Evolutionary conservation across 768 basidiomycete species (phyloP).

Genomic region (Saitozyma podzolica): DNA sequence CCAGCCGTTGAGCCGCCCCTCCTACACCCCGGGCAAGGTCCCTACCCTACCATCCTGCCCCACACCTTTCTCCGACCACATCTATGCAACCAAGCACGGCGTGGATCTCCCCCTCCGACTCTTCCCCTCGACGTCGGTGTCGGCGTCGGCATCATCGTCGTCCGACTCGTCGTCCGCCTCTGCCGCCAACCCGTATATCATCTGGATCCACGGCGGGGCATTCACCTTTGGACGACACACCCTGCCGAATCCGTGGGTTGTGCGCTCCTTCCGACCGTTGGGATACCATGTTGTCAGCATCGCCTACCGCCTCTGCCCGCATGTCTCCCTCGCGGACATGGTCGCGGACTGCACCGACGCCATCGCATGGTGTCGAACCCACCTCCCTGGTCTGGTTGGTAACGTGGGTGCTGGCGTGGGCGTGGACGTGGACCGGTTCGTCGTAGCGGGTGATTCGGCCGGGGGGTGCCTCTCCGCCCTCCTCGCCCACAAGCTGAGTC

Average conservation of each 20-base stretch:
- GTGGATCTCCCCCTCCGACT: conserved; percentile 15
- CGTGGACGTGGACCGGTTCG: conserved; percentile 7
- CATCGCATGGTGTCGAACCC: conserved; percentile 9
- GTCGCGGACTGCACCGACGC: conserved; percentile 16
- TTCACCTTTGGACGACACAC: conserved; percentile 11
- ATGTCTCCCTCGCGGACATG: conserved; percentile 10
- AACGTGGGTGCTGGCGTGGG: neutral
- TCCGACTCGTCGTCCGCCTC: too few species aligned
- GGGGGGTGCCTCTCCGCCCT: conserved; percentile 14
- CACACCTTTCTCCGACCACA: conserved; percentile 11
- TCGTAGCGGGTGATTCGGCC: conserved; percentile 17
- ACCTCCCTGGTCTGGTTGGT: conserved; percentile 4
- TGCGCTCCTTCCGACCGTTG: conserved; percentile 7
- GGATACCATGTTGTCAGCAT: conserved; percentile 19
- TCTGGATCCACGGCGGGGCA: conserved; percentile 18
- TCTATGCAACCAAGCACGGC: conserved; percentile 18
- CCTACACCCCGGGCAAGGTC: too few species aligned
- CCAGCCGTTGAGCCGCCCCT: too few species aligned
- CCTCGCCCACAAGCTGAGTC: neutral
- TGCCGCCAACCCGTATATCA: conserved; percentile 7
- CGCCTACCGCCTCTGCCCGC: conserved; percentile 11
- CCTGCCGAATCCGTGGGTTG: conserved; percentile 12
- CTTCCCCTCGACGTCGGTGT: conserved; percentile 7
- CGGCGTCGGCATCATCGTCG: too few species aligned
- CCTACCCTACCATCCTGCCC: too few species aligned